These are phyloP conservation scores for Oryza coarctata DNA, from an alignment of 176 grass and related monocot genomes.

Conservation along the genomic window DNA sequence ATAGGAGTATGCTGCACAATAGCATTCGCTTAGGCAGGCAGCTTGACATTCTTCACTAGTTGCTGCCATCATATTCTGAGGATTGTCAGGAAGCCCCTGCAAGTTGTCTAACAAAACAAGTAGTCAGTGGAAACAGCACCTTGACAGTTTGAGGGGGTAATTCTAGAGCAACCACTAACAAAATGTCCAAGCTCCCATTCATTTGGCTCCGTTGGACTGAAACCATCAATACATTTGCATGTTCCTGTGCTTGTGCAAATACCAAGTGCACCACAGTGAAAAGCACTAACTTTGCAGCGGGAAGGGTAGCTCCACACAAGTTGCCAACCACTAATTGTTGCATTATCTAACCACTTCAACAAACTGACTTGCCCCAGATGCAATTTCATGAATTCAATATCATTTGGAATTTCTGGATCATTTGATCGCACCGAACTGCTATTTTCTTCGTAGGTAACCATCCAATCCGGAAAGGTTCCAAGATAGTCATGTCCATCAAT, in stretches of 20 bases:
- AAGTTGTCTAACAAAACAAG: conserved; percentile 34
- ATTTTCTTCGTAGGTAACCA: background rate
- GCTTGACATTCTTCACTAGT: conserved; percentile 32
- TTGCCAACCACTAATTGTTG: background rate
- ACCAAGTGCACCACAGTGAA: conserved; percentile 19
- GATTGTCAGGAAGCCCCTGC: conserved; percentile 19
- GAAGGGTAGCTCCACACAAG: background rate
- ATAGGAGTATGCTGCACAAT: conserved; percentile 43
- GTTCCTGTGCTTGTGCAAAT: background rate
- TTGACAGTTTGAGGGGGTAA: background rate
- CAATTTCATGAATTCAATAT: conserved; percentile 8
- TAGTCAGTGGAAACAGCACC: background rate
- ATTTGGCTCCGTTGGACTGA: background rate
- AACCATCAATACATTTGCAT: conserved; percentile 32
- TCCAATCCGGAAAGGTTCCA: background rate
- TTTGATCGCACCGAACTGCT: background rate
- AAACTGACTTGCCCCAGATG: conserved; percentile 16
- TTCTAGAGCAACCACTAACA: conserved; percentile 35
- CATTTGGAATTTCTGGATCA: background rate
- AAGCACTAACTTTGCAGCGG: conserved; percentile 11
- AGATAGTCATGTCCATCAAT: background rate
- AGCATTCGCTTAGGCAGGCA: conserved; percentile 36
- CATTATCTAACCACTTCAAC: conserved; percentile 2
- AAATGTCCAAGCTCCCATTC: conserved; percentile 19
- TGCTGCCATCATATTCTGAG: conserved; percentile 23